Evolutionary conservation across 306 rosid species (phyloP).

Genomic region (Gillenia trifoliata): DNA sequence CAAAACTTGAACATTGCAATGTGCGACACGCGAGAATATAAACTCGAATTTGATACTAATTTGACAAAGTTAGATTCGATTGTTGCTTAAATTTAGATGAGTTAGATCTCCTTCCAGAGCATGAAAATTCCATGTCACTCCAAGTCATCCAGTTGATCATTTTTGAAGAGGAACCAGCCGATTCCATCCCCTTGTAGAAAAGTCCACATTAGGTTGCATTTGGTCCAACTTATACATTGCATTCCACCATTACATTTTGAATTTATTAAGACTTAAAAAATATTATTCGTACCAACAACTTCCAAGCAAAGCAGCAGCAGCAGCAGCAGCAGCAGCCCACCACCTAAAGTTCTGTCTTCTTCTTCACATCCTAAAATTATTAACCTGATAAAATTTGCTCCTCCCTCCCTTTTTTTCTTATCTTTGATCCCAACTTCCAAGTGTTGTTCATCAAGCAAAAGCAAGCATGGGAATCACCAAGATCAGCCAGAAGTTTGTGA

Average conservation of each 20-base stretch:
- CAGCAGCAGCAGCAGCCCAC: neutral
- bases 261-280: neutral
- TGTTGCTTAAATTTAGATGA: neutral
- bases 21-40: too few relatives aligned
- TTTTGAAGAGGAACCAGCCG: neutral
- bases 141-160: neutral
- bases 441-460: neutral
- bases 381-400: neutral
- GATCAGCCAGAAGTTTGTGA: constrained; percentile 23
- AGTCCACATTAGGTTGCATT: neutral
- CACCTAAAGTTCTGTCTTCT: neutral
- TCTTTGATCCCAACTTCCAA: neutral
- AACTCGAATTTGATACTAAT: too few relatives aligned
- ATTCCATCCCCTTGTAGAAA: constrained; percentile 9
- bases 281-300: neutral
- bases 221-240: neutral
- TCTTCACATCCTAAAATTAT: neutral
- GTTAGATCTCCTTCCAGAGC: neutral
- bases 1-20: neutral
- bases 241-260: neutral
- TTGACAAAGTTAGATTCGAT: neutral
- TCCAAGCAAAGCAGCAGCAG: neutral
- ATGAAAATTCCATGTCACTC: neutral
- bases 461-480: constrained; percentile 27
- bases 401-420: neutral